These are phyloP conservation scores for Monosporascus sp. DNA, from an alignment of 2,329 filamentous ascomycete species.

Conservation along the genomic window DNA sequence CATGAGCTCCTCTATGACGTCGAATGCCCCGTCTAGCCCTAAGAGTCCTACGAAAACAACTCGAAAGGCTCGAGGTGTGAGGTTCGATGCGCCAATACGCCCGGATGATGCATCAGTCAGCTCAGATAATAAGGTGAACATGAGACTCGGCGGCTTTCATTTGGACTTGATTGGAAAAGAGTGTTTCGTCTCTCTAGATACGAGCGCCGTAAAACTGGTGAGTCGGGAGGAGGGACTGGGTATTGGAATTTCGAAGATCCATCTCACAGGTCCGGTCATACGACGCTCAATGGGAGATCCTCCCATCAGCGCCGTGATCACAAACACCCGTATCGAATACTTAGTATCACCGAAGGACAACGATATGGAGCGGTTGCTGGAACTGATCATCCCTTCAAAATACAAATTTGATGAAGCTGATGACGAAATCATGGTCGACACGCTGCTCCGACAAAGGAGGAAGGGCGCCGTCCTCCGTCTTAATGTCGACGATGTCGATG, in stretches of 20 bases:
- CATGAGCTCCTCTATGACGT: constrained; percentile 77
- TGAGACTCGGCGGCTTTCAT: constrained; percentile 70
- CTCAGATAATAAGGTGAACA: constrained; percentile 63
- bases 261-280: constrained; percentile 65
- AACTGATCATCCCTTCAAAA: constrained; percentile 85
- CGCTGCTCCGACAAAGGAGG: constrained; percentile 74
- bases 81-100: constrained; percentile 50
- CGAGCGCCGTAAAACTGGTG: constrained; percentile 77
- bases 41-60: constrained; percentile 29
- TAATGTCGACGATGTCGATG: constrained; percentile 58
- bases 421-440: constrained; percentile 93
- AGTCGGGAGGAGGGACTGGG: constrained; percentile 68
- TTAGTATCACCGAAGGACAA: constrained; percentile 66
- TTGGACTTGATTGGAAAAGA: constrained; percentile 72
- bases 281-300: constrained; percentile 48
- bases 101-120: constrained; percentile 41
- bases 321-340: constrained; percentile 67
- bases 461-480: constrained; percentile 79
- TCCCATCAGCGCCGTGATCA: constrained; percentile 58
- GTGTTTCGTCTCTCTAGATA: constrained; percentile 68
- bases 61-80: constrained; percentile 49
- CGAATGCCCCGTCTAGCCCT: constrained; percentile 53
- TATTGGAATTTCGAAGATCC: constrained; percentile 69
- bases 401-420: constrained; percentile 80
- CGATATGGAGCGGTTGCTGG: constrained; percentile 77